Conservation (phyloP, 805 yeast species). For the Suhomyces emberorum region DNA sequence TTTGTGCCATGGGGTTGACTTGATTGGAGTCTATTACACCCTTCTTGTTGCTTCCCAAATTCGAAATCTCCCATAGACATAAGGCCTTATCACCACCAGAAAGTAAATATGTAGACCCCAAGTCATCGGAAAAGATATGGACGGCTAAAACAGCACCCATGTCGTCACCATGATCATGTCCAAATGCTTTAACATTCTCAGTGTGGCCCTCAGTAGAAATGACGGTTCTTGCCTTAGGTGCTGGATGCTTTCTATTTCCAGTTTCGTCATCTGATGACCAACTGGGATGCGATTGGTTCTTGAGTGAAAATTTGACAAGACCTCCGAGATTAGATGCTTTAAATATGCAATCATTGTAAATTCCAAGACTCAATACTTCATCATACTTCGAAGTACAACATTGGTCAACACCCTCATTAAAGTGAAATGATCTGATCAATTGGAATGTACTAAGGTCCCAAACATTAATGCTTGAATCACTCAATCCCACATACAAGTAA, state of each 20-base stretch:
- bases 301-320: conserved; percentile 26
- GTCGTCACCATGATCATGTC: conserved; percentile 3
- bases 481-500: conserved; percentile 79
- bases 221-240: conserved; percentile 8
- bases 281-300: conserved; percentile 10
- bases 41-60: conserved; percentile 14
- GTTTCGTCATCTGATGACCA: conserved; percentile 6
- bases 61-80: conserved; percentile 63
- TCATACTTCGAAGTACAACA: conserved; percentile 22
- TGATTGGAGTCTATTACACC: not conserved
- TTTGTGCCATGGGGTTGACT: not conserved
- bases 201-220: conserved; percentile 12
- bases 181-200: conserved; percentile 6
- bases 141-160: conserved; percentile 56
- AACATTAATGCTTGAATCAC: conserved; percentile 69
- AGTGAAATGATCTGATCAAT: conserved; percentile 45
- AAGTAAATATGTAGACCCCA: conserved; percentile 45
- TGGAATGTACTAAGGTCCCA: conserved; percentile 89
- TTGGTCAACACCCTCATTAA: conserved; percentile 4
- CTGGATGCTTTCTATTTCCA: conserved; percentile 1
- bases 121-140: conserved; percentile 39
- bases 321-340: conserved; percentile 55
- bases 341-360: conserved; percentile 55
- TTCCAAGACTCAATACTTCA: conserved; percentile 56
- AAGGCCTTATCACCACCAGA: conserved; percentile 75